Evolutionary conservation across 441 rosid species (phyloP), one percentile per base, ranked within the genome.

Genomic region (Populus hybrid): DNA sequence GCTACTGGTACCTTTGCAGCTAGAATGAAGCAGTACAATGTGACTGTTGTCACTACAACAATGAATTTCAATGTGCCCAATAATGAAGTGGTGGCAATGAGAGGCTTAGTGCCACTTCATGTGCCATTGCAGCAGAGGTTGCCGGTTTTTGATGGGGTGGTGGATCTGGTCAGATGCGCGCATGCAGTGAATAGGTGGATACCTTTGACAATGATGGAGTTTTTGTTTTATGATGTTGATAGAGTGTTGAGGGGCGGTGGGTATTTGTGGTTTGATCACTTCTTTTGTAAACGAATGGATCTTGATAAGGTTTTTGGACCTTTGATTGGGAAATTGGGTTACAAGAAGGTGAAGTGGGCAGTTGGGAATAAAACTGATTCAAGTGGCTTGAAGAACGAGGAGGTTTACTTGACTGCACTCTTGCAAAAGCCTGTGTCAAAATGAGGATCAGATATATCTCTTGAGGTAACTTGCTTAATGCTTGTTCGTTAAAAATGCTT

Each of bases 331-430:
- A 92, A 88, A 74, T 79, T 96, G 85, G 96, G 97, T 9, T 96
- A 96, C 75, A 96, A 91, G 94, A 94, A 91, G 86, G 96, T 96
- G 88, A 96, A 96, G 78, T 96, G 99, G 99, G 99, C 98, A 4
- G 87, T 84, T 34, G 94, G 88, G 0, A 85, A 87, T 50, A 96
- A 96, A 86, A 84, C 88, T 3, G 97, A 94, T 85, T 81, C 96
- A 2, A 75, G 85, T 67, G 90, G 95, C 18, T 67, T 86, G 69
- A 94, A 91, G 85, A 89, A 87, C 72, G 93, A 91, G 21, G 98
- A 94, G 82, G 94, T 94, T 78, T 96, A 89, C 84, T 85, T 96
- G 88, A 89, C 95, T 34, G 98, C 98, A 76, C 74, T 96, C 75
- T 84, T 96, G 85, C 97, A 94, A 70, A 95, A 95, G 80, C 98